A percentile compares a stretch with the other conserved stretches of the same genome.
phyloP scores from a whole-genome alignment of 106 monocot genomes.

The Acorus gramineus region DNA sequence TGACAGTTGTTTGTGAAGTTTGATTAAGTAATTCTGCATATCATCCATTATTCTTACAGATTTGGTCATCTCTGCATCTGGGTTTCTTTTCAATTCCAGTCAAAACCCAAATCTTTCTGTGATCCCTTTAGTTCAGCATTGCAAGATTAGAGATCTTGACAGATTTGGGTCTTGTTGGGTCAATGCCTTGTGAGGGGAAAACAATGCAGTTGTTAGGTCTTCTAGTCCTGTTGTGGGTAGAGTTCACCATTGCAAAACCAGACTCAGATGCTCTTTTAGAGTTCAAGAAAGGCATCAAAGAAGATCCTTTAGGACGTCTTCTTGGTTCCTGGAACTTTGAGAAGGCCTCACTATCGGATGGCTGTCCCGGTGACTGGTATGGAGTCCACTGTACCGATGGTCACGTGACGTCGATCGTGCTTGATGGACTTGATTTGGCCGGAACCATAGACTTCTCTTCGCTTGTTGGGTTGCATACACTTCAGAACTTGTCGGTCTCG shows the following conservation, averaged over 20 bases:
- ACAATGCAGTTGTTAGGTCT: constrained; percentile 36
- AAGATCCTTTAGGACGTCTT: constrained; percentile 21
- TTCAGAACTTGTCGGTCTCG: constrained; percentile 57
- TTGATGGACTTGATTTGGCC: constrained; percentile 29
- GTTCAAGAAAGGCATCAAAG: constrained; percentile 52
- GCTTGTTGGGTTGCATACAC: constrained; percentile 33
- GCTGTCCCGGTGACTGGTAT: constrained; percentile 57
- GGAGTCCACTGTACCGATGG: constrained; percentile 47
- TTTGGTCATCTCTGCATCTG: no score
- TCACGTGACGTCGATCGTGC: constrained; percentile 31
- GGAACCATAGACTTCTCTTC: constrained; percentile 42
- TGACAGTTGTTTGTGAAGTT: no score
- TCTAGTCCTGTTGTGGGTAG: constrained; percentile 23
- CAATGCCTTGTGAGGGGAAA: no score
- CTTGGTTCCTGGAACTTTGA: constrained; percentile 36
- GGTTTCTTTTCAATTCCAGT: no score
- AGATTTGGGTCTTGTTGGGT: no score
- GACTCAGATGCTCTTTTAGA: constrained; percentile 55
- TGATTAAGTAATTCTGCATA: no score
- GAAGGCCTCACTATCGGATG: constrained; percentile 8
- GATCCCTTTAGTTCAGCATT: no score
- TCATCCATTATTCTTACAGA: no score
- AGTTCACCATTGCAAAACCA: constrained; percentile 12
- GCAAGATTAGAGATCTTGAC: no score
- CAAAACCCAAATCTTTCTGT: no score